Conservation (phyloP, 2,329 filamentous ascomycete genomes). For the Dactylellina sp. region DNA sequence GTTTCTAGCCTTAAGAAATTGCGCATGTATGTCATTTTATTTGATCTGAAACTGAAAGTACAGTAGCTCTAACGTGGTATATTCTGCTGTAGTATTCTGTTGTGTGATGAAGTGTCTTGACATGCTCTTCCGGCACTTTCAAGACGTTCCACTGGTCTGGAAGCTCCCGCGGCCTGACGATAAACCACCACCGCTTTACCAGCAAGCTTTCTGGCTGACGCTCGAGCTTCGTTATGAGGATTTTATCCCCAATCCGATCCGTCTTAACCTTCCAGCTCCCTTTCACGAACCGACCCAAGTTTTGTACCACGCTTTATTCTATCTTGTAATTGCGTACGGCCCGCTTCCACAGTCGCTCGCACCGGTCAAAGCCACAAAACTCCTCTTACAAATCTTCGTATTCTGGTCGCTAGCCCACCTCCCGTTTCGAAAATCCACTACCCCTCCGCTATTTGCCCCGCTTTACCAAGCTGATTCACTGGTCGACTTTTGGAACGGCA, state of each 20-base stretch:
- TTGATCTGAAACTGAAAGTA: not conserved
- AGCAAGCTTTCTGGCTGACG: slow-evolving; percentile 51
- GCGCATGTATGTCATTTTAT: slow-evolving; percentile 33
- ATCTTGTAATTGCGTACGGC: slow-evolving; percentile 27
- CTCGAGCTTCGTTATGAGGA: slow-evolving; percentile 51
- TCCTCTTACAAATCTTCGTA: slow-evolving; percentile 48
- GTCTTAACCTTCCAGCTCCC: slow-evolving; percentile 28
- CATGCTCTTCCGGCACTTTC: slow-evolving; percentile 46
- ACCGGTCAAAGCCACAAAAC: slow-evolving; percentile 36
- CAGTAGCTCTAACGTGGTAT: not conserved
- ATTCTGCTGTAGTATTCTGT: slow-evolving; percentile 26
- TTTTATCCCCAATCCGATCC: slow-evolving; percentile 51
- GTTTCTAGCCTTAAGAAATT: slow-evolving; percentile 42
- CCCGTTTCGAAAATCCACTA: slow-evolving; percentile 33
- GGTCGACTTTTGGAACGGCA: slow-evolving; percentile 53
- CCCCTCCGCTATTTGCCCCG: slow-evolving; percentile 41
- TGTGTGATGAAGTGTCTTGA: slow-evolving; percentile 44
- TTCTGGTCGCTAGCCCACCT: slow-evolving; percentile 45
- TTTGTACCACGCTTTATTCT: slow-evolving; percentile 49
- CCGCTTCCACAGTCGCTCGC: slow-evolving; percentile 33
- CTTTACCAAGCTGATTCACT: slow-evolving; percentile 52
- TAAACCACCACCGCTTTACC: slow-evolving; percentile 36
- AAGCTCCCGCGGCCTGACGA: slow-evolving; percentile 30
- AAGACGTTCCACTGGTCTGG: slow-evolving; percentile 32
- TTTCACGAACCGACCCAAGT: slow-evolving; percentile 51